A percentile compares a stretch with the other conserved stretches of the same genome.
Evolutionary conservation across 768 basidiomycete genomes (phyloP).

Genomic region (Sarcodon sp.): DNA sequence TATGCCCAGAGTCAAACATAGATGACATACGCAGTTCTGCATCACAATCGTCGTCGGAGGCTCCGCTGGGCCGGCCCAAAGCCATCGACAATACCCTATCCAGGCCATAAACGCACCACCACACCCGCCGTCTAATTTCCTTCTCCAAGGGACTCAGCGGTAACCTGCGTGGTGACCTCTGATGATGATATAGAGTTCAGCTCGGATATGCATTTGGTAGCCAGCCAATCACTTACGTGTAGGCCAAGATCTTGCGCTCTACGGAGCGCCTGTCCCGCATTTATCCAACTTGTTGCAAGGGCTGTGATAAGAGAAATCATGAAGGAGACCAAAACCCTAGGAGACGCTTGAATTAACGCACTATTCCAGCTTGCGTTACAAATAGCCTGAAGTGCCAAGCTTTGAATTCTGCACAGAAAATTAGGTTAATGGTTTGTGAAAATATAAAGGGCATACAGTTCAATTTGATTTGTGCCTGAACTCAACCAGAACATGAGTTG

Average conservation of each 20-base stretch:
- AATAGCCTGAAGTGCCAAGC: constrained; percentile 8
- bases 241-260: constrained; percentile 10
- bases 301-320: constrained; percentile 2
- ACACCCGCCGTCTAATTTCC: constrained; percentile 9
- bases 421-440: background rate
- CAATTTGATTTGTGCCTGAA: constrained; percentile 7
- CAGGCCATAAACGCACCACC: constrained; percentile 12
- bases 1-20: background rate
- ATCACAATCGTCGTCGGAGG: constrained; percentile 10
- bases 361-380: constrained; percentile 12
- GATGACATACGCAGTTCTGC: constrained; percentile 8
- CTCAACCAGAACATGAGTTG: constrained; percentile 10
- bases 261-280: constrained; percentile 9
- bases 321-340: background rate
- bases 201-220: background rate
- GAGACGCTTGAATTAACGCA: background rate
- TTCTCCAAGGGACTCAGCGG: constrained; percentile 6
- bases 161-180: constrained; percentile 6
- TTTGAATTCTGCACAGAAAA: constrained; percentile 7
- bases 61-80: constrained; percentile 9
- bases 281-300: constrained; percentile 11
- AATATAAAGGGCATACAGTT: constrained; percentile 5
- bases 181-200: background rate
- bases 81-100: constrained; percentile 10
- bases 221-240: constrained; percentile 3